phyloP scores from a whole-genome alignment of 306 rosid species.

The Acacia melanoxylon region DNA sequence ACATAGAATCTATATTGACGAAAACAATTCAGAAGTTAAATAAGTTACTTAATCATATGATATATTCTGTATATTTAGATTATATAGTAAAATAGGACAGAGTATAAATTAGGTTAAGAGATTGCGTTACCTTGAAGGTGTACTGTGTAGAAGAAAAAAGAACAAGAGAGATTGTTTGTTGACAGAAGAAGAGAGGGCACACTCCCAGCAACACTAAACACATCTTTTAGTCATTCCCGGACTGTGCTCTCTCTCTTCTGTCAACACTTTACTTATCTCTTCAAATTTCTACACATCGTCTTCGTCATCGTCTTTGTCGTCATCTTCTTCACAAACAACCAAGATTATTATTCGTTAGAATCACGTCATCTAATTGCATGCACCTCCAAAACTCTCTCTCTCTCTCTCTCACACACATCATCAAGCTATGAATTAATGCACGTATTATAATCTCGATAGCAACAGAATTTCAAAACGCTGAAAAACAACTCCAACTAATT shows the following conservation, averaged over 20 bases:
- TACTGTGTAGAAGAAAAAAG: neutral
- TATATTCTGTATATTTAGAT: too few relatives aligned
- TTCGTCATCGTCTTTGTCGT: neutral
- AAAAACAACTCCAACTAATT: neutral
- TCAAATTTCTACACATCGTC: neutral
- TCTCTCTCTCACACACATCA: too few relatives aligned
- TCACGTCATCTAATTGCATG: neutral
- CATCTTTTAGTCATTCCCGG: conserved; percentile 47
- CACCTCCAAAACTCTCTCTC: neutral
- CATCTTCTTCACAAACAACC: neutral
- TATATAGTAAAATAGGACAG: too few relatives aligned
- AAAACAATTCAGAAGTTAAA: neutral
- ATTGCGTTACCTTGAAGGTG: conserved; percentile 10
- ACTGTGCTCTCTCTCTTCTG: conserved; percentile 99
- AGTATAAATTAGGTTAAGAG: neutral
- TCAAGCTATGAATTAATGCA: neutral
- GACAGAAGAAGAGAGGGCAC: conserved; percentile 85
- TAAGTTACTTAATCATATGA: too few relatives aligned
- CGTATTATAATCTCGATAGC: neutral
- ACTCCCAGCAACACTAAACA: conserved; percentile 70
- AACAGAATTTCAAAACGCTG: neutral
- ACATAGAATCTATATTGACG: neutral
- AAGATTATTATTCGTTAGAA: neutral
- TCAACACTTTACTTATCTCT: conserved; percentile 31
- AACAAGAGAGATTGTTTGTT: conserved; percentile 27